Evolutionary conservation across 257 asterid genomes (phyloP).

Genomic region (Lycium barbarum): DNA sequence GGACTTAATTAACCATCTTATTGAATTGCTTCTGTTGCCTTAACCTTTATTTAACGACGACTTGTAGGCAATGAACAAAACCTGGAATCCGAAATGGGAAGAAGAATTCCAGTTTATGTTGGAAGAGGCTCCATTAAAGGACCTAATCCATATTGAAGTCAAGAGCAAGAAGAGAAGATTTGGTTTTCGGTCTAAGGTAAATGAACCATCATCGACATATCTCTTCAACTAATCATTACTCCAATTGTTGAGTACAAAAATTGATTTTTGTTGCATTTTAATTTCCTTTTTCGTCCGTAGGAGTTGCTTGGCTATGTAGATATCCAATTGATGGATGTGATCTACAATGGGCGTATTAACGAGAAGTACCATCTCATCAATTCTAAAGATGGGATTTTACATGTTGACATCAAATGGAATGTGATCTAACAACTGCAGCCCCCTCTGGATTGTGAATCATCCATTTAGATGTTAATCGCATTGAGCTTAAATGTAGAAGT

Average conservation of each 20-base stretch:
- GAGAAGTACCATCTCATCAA: slow-evolving; percentile 72
- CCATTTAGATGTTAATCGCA: not conserved
- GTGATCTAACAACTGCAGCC: slow-evolving; percentile 46
- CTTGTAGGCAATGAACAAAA: slow-evolving; percentile 59
- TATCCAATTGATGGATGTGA: slow-evolving; percentile 69
- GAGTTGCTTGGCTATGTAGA: slow-evolving; percentile 80
- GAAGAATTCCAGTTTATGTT: slow-evolving; percentile 77
- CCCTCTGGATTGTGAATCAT: not conserved
- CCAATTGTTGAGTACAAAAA: not conserved
- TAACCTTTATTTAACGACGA: not conserved
- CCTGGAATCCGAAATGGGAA: slow-evolving; percentile 76
- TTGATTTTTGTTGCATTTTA: not conserved
- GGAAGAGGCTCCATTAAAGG: slow-evolving; percentile 80
- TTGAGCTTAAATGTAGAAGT: not conserved
- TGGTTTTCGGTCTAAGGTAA: slow-evolving; percentile 64
- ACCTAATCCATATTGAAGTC: slow-evolving; percentile 62
- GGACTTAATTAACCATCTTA: no score
- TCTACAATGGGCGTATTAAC: slow-evolving; percentile 71
- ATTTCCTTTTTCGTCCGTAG: slow-evolving; percentile 37
- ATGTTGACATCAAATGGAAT: slow-evolving; percentile 81
- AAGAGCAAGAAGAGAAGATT: slow-evolving; percentile 61
- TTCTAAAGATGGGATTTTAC: slow-evolving; percentile 73
- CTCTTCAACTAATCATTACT: slow-evolving; percentile 18
- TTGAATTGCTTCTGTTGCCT: not conserved
- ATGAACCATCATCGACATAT: not conserved